Base-by-base conservation (phyloP, 2,329 filamentous ascomycete genomes). In the Exserohilum rostratum region DNA sequence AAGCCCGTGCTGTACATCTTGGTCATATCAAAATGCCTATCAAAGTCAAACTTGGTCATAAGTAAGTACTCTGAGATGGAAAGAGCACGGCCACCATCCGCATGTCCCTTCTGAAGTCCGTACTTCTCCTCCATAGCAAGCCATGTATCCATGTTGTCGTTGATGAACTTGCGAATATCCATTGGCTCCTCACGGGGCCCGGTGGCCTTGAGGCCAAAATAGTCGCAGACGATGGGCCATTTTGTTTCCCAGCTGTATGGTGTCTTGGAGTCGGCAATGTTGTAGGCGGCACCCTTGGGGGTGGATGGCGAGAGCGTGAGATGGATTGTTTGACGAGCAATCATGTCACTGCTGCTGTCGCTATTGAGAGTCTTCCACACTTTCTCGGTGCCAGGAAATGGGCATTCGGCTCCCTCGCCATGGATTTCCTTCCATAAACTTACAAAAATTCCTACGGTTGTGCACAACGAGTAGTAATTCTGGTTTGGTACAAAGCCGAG, bases 151-250 rank as follows among this genome's bases (percentile, higher is more conserved):
- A 64, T 58, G 43, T 74, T 57, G 1, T 65, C 61, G 43, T 68
- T 68, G 45, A 73, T 70, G 43, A 66, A 74, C 10, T 59, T 49
- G 3, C 65, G 53, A n/a, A 73, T 67, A 34, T 71, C 59, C 0
- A 60, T 61, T 1, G 65, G 54, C 40, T 61, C 56, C 0, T 44
- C 5, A 0, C 43, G 20, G 0, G 69, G 69, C 0, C 61, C 65
- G 5, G 72, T 72, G 2, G 78, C 78, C 46, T 75, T 76, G 31
- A 81, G 69, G 0, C 75, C 75, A 61, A 81, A 81, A 50, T 79
- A 78, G 2, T 71, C 67, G 62, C 77, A 79, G 22, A 81, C 68
- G 3, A 77, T 62, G 1, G 79, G 78, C 79, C 79, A 82, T 57
- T 79, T 79, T 7, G 62, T 47, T 7, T 69, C 70, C 78, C 79